Base-by-base conservation (phyloP, 2,329 filamentous ascomycete genomes). In the Pestalotiopsis sp. region DNA sequence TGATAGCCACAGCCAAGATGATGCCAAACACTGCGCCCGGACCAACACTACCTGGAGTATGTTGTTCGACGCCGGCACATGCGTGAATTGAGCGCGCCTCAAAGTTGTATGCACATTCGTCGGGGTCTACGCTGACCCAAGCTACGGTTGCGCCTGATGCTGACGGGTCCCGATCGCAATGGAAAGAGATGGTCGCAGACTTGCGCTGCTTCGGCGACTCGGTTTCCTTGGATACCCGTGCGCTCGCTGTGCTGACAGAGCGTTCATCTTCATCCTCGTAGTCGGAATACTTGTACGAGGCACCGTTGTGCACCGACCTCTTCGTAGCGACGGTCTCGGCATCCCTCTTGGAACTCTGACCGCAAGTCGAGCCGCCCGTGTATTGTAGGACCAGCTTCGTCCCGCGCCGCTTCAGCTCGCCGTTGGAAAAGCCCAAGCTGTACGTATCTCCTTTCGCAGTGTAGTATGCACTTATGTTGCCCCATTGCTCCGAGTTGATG, bases 51-150 rank as follows among this genome's bases (percentile, higher is more conserved):
- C 95, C 81, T 82, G 93, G 85, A 78, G 92, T 93, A 79, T 92
- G 90, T 68, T 91, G 90, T 77, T 91, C 88, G 59, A 87, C 86
- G 67, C 85, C 85, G 13, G 87, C 85, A 75, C 96, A 99, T 12
- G 95, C 95, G 73, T 94, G 92, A 60, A 89, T 87, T 27, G 93
- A 96, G 72, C 95, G 92, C 64, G 95, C 91, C 80, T 98, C 95
- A 83, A 99, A 99, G 81, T 97, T 93, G 82, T 98, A 99, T 38
- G 93, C 90, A 85, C 96, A 99, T 70, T 97, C 92, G 77, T 98
- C 95, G 56, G 93, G 91, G 70, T 95, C 92, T 58, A 84, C 83
- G 69, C 93, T 93, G 69, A 98, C 91, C 78, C 97, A 99, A 23
- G 93, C 94, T 49, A 96, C 85, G 4, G 88, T 87, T 3, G 94